Base-by-base conservation (phyloP, 1,284 basidiomycete species). In the Somion occarium region DNA sequence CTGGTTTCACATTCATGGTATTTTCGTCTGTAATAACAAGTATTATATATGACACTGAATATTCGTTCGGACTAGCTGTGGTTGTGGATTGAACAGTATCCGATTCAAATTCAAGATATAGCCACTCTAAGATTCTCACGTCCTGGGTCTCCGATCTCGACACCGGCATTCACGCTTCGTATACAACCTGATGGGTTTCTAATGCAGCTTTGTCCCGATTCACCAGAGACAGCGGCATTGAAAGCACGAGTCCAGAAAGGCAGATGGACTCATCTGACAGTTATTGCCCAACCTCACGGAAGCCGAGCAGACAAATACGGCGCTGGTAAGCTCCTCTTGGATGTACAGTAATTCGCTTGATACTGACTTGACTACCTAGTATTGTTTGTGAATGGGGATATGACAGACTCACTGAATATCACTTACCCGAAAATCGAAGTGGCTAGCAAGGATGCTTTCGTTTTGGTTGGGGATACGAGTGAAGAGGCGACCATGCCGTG, bases 1-100 rank as follows among this genome's bases (percentile, higher is more conserved):
- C 74, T 4, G 87, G 87, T 0, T 80, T 88, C 58, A 84, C 85
- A 1, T 81, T 87, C 63, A 81, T 88, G 82, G 86, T 84, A 53
- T 46, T 69, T 59, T 15, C 45, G 38, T 46, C 9, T 18, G 24
- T 24, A 23, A 22, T 38, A 4, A 11, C 15, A 12, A 18, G n/a
- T 41, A 23, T n/a, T 38, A 38, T 27, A 34, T 13, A 27, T 23
- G 15, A 45, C 20, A 43, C 24, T 54, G 38, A 42, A 45, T 23
- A 46, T 24, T 18, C 18, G 13, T n/a, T 25, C 12, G 18, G 3
- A 54, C 48, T 48, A 88, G 87, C 70, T 79, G 20, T 90, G 88
- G 87, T 61, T 85, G 2, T 83, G 81, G 74, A 69, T 88, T 15
- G 83, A 85, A 53, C 71, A 68, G 38, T 65, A 82, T 38, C 82